Percentiles rank a stretch among this genome's conserved stretches.
These are phyloP conservation scores for Suhomyces emberorum DNA, from an alignment of 805 yeast species.

Conservation along the genomic window DNA sequence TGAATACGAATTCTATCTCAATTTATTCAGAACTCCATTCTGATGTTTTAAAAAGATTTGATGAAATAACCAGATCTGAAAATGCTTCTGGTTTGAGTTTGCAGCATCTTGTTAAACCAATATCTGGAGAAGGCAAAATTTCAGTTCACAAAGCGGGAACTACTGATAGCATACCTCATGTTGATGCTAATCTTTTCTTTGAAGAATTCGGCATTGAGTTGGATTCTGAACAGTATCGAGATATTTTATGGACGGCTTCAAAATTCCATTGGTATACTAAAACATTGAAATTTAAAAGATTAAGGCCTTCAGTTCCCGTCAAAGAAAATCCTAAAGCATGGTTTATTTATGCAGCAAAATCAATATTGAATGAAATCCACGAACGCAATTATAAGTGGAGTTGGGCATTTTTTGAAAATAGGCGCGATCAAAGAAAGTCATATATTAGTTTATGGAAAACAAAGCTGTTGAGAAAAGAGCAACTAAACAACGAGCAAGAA, in stretches of 20 bases:
- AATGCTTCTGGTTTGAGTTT: slow-evolving; percentile 13
- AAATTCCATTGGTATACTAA: slow-evolving; percentile 74
- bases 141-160: slow-evolving; percentile 78
- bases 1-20: slow-evolving; percentile 62
- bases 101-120: slow-evolving; percentile 77
- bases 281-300: slow-evolving; percentile 69
- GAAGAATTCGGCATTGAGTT: slow-evolving; percentile 86
- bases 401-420: slow-evolving; percentile 74
- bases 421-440: slow-evolving; percentile 67
- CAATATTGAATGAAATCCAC: slow-evolving; percentile 75
- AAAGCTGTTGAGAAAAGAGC: slow-evolving; percentile 41
- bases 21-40: slow-evolving; percentile 44
- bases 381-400: slow-evolving; percentile 79
- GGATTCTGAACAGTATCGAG: slow-evolving; percentile 82
- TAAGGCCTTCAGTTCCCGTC: slow-evolving; percentile 58
- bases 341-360: slow-evolving; percentile 78
- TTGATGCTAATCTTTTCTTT: slow-evolving; percentile 71
- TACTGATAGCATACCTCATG: slow-evolving; percentile 63
- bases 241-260: slow-evolving; percentile 76
- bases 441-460: slow-evolving; percentile 69
- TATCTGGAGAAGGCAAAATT: slow-evolving; percentile 81
- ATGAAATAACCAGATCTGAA: slow-evolving; percentile 39
- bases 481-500: slow-evolving; percentile 26
- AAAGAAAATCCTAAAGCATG: slow-evolving; percentile 71
- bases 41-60: slow-evolving; percentile 47